Base-by-base conservation (phyloP, 306 rosid species). In the Biancaea sappan region DNA sequence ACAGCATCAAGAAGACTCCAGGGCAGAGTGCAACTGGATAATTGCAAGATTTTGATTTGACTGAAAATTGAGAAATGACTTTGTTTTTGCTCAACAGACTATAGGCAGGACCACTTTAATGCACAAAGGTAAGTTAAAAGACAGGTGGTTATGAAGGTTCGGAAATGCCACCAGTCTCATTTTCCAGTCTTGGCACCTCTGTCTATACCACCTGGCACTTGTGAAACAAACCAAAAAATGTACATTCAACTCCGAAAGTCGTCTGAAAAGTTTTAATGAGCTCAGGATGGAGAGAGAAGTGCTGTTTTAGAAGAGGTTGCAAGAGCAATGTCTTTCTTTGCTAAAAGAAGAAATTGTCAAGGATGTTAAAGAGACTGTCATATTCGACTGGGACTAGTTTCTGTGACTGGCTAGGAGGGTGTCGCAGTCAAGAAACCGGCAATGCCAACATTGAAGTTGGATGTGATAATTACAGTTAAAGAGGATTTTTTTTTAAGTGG, bases 1-100 rank as follows among this genome's bases (percentile, higher is more conserved):
- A 70, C 18, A 80, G 78, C 7, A 24, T 91, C 76, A 86, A 37
- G 66, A 91, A 94, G 85, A 68, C 87, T 66, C 85, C 95, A 0
- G 96, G 96, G 21, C 94, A 84, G 79, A 94, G 96, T 81, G 88
- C 87, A 40, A 68, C 85, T 3, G 84, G 85, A 2, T 86, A 83
- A 81, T 73, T 50, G 51, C 58, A 59, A 26, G 63, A 56, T n/a
- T 46, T 12, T 41, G 31, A 5, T 75, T 71, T 59, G 18, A 16
- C 11, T 9, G 38, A 32, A 24, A 70, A 53, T 34, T 62, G 38
- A 32, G 31, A 70, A 53, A 44, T 62, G 41, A 28, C 37, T 21
- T 22, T 9, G 29, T 40, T 34, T 24, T 19, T 41, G 60, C 5
- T 8, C 24, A 18, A 24, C 34, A 46, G 18, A 44, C 44, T 19